phyloP scores from a whole-genome alignment of 192 early-diverging fungal genomes.

The Chytriomyces hyalinus region DNA sequence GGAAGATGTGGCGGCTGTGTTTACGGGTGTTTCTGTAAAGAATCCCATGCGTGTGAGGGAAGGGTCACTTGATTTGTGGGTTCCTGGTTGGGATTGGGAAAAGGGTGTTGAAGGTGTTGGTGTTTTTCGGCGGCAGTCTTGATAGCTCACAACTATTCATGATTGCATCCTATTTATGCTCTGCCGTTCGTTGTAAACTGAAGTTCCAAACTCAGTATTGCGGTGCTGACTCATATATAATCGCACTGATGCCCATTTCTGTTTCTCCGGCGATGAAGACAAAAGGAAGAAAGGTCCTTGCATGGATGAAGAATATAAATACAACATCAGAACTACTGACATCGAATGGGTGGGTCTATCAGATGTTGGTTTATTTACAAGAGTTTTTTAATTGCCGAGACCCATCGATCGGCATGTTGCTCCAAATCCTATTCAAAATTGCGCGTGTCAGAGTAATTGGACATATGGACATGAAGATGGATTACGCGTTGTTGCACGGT shows the following conservation, averaged over 20 bases:
- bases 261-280: too few relatives aligned
- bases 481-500: neutral
- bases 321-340: too few relatives aligned
- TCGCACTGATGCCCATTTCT: too few relatives aligned
- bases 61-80: conserved; percentile 42
- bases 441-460: neutral
- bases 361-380: too few relatives aligned
- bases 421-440: conserved; percentile 29
- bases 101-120: conserved; percentile 12
- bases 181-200: too few relatives aligned
- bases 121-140: conserved; percentile 20
- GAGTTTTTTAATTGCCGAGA: conserved; percentile 32
- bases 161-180: too few relatives aligned
- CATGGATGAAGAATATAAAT: too few relatives aligned
- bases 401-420: conserved; percentile 40
- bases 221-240: too few relatives aligned
- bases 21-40: conserved; percentile 44
- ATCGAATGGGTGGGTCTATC: too few relatives aligned
- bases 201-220: too few relatives aligned
- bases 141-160: too few relatives aligned
- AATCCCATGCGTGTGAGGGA: conserved; percentile 15
- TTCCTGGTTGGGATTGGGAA: conserved; percentile 41
- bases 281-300: too few relatives aligned
- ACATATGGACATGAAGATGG: neutral
- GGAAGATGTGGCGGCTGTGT: conserved; percentile 38